Evolutionary conservation across 2,329 filamentous ascomycete species (phyloP), one percentile per base, ranked within the genome.

Genomic region (Coniochaeta sp.): DNA sequence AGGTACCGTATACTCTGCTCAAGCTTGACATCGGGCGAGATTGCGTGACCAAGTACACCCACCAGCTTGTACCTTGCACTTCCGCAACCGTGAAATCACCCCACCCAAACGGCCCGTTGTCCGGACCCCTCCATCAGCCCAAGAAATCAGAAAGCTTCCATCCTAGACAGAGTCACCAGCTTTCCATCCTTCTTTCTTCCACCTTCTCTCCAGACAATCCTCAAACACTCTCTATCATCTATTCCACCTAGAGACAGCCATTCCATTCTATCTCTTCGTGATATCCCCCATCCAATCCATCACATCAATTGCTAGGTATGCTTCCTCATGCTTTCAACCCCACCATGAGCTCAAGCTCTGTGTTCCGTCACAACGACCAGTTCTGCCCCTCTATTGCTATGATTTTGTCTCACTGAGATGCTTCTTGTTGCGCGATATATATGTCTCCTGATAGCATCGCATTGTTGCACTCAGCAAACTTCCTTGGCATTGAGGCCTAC

Each of bases 131-230:
- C 47, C 47, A 52, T 52, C 47, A 52, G 24, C 47, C 47, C 47
- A 52, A 52, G 47, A 52, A 52, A 17, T 52, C 47, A 52, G 47
- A 52, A 52, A 52, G 47, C 47, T 52, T 52, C 47, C 47, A 28
- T 52, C 47, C 47, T 47, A 3, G 44, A 4, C 44, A 50, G 44
- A 50, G 44, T 50, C 44, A 26, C 47, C 47, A 52, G 22, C 22
- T 52, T 52, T 31, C 26, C 47, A 26, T 31, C 47, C 47, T 31
- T 17, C 44, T 22, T 28, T 50, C 47, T 52, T 31, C 47, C 43
- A 47, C 19, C 43, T 47, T 14, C 12, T 36, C 43, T 47, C 43
- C 8, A n/a, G 43, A 24, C 43, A 47, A 47, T 11, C 26, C 2
- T 14, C 28, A 31, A 9, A n/a, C 5, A 50, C 14, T 28, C n/a